Evolutionary conservation across 441 rosid genomes (phyloP).

Genomic region (Dalechampia spathulata): DNA sequence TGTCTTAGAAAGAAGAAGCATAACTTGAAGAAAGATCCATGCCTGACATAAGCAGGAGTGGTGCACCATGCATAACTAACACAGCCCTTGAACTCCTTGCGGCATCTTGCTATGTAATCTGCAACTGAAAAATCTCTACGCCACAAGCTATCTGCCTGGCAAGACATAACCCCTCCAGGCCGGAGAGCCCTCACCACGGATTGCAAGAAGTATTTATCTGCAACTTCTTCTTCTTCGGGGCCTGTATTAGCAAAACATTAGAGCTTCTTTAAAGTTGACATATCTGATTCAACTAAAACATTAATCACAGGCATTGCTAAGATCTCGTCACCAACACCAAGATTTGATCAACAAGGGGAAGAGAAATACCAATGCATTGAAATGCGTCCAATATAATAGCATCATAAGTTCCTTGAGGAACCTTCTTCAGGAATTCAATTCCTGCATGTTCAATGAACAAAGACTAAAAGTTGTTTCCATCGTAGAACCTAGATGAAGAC

Average conservation of each 20-base stretch:
- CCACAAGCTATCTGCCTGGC: constrained; percentile 75
- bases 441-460: constrained; percentile 28
- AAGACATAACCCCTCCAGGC: constrained; percentile 64
- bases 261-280: too few relatives aligned
- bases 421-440: constrained; percentile 47
- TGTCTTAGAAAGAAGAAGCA: neutral
- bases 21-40: neutral
- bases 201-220: constrained; percentile 37
- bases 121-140: constrained; percentile 38
- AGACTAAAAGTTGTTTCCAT: neutral
- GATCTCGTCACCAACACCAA: too few relatives aligned
- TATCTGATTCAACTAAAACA: too few relatives aligned
- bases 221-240: constrained; percentile 47
- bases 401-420: constrained; percentile 52
- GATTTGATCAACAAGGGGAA: neutral
- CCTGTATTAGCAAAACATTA: too few relatives aligned
- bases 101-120: constrained; percentile 40
- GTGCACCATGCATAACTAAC: constrained; percentile 63
- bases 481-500: neutral
- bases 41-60: constrained; percentile 65
- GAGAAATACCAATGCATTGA: constrained; percentile 45
- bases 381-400: constrained; percentile 70
- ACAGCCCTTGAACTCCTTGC: constrained; percentile 54
- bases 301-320: too few relatives aligned
- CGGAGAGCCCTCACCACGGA: constrained; percentile 52